These are phyloP conservation scores for Ajuga reptans DNA, from an alignment of 305 asterid species.

Conservation along the genomic window DNA sequence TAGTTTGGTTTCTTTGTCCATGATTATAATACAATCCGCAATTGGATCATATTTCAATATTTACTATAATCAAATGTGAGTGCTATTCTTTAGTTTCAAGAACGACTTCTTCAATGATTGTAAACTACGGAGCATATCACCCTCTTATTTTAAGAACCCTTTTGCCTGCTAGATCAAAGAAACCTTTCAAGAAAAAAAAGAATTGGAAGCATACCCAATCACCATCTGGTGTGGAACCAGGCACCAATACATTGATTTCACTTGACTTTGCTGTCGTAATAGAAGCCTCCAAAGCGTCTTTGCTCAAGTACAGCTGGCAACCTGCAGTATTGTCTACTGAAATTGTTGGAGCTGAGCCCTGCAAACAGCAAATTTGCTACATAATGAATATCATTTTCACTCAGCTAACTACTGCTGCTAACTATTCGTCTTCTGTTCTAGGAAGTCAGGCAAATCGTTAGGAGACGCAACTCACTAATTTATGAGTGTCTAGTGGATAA, in stretches of 20 bases:
- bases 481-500: neutral
- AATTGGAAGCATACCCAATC: conserved; percentile 69
- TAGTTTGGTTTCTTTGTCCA: neutral
- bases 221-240: conserved; percentile 66
- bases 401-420: neutral
- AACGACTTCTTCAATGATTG: neutral
- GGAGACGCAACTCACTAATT: neutral
- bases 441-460: neutral
- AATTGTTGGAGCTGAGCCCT: conserved; percentile 93
- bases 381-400: neutral
- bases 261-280: conserved; percentile 91
- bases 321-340: conserved; percentile 90
- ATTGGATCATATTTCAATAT: neutral
- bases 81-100: neutral
- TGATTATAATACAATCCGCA: neutral
- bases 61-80: neutral
- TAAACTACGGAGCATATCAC: neutral
- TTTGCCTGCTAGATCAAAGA: neutral
- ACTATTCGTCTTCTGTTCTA: neutral
- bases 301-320: conserved; percentile 85
- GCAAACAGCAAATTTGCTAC: conserved; percentile 11
- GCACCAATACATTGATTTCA: conserved; percentile 80
- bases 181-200: neutral
- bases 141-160: neutral
- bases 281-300: conserved; percentile 73